Conservation (phyloP, 768 basidiomycete genomes). For the Russula virescens region DNA sequence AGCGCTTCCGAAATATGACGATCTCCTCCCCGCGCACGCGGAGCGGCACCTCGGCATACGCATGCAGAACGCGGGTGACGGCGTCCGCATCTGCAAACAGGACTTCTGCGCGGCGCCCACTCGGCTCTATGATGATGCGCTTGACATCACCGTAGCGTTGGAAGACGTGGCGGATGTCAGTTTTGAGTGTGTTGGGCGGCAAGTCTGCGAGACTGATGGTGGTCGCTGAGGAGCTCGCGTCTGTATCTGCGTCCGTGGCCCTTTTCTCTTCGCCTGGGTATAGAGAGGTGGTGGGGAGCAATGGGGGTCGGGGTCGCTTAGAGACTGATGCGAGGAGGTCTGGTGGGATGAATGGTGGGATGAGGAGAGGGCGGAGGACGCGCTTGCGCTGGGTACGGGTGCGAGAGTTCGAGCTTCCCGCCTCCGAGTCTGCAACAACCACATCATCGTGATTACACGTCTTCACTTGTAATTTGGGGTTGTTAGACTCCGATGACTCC, state of each 20-base stretch:
- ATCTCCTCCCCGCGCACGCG: slow-evolving; percentile 3
- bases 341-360: slow-evolving; percentile 1
- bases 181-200: not conserved
- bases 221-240: not conserved
- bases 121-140: not conserved
- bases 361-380: slow-evolving; percentile 3
- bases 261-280: too few relatives aligned
- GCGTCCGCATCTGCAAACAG: not conserved
- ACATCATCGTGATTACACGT: not conserved
- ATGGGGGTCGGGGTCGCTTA: not conserved
- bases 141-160: slow-evolving; percentile 5
- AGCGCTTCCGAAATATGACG: not conserved
- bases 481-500: too few relatives aligned
- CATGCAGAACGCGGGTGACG: slow-evolving; percentile 1
- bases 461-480: too few relatives aligned
- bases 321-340: not conserved
- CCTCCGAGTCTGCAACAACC: not conserved
- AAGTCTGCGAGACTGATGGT: not conserved
- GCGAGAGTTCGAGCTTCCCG: not conserved
- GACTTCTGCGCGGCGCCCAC: slow-evolving; percentile 3
- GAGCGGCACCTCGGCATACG: slow-evolving; percentile 9
- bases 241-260: not conserved
- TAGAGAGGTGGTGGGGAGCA: too few relatives aligned
- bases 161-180: slow-evolving; percentile 7
- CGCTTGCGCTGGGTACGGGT: too few relatives aligned